Evolutionary conservation across 78 protist species (phyloP).

Genomic region (Dictyostelium citrinum): DNA sequence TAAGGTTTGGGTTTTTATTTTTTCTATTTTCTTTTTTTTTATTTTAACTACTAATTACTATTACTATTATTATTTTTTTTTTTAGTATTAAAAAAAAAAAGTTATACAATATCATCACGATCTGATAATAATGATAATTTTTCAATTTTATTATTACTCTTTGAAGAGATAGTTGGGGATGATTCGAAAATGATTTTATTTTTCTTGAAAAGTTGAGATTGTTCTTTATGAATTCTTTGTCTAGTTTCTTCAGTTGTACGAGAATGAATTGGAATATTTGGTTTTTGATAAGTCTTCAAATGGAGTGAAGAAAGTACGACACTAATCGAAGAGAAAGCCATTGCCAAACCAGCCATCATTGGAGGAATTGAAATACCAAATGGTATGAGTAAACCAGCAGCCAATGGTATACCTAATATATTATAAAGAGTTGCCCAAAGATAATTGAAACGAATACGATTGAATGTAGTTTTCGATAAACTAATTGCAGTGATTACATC

Average conservation of each 20-base stretch:
- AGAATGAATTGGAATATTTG: constrained; percentile 7
- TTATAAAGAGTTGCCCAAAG: constrained; percentile 96
- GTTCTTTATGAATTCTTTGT: background rate
- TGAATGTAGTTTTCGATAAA: constrained; percentile 80
- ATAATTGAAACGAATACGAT: constrained; percentile 90
- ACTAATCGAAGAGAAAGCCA: constrained; percentile 93
- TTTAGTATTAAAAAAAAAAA: background rate
- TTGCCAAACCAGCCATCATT: constrained; percentile 90
- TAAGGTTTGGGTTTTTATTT: background rate
- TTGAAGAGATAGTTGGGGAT: background rate
- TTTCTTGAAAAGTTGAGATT: background rate
- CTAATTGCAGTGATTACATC: constrained; percentile 90
- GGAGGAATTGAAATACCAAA: constrained; percentile 90
- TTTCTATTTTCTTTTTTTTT: background rate
- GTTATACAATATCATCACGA: background rate
- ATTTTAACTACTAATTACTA: too few species aligned
- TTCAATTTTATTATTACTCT: background rate
- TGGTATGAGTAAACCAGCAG: constrained; percentile 83
- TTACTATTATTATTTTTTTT: background rate
- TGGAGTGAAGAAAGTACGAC: constrained; percentile 91
- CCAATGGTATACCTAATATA: constrained; percentile 81
- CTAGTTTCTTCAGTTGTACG: background rate
- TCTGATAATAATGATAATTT: background rate
- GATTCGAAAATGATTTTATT: constrained; percentile 5
- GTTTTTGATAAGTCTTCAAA: constrained; percentile 81